Percentiles rank a stretch among this genome's conserved stretches.
Conservation (phyloP, 202 grass and related monocot species). For the Hordeum pubiflorum region DNA sequence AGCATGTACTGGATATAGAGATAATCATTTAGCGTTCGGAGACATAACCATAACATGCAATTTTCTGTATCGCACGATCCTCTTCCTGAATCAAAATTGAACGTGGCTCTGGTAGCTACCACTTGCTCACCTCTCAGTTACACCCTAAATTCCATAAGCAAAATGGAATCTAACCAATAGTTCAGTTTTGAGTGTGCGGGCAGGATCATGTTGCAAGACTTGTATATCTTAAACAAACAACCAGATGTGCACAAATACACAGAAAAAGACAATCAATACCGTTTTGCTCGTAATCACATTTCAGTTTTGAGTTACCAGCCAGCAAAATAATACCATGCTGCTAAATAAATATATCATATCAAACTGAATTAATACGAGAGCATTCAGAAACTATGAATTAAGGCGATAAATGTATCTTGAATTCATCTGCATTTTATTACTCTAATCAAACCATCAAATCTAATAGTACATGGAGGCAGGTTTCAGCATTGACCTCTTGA, state of each 20-base stretch:
- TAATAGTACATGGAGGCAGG: background rate
- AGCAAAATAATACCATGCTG: background rate
- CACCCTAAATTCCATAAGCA: background rate
- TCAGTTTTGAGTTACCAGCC: background rate
- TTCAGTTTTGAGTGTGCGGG: background rate
- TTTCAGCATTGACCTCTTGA: conserved; percentile 51
- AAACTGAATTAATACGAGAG: background rate
- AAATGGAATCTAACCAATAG: background rate
- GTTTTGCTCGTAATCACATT: background rate
- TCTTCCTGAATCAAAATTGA: background rate
- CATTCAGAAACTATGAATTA: background rate
- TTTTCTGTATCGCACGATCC: background rate
- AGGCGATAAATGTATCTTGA: background rate
- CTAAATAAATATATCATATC: background rate
- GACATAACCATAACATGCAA: background rate
- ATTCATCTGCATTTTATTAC: background rate
- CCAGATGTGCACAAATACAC: background rate
- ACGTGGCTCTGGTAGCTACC: background rate
- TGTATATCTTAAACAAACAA: background rate
- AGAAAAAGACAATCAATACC: background rate
- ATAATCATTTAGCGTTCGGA: background rate
- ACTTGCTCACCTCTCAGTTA: background rate
- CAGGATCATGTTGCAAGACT: conserved; percentile 2
- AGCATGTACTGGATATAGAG: background rate
- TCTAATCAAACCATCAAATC: background rate